Evolutionary conservation across 768 basidiomycete species (phyloP).

Genomic region (Steccherinum ochraceum): DNA sequence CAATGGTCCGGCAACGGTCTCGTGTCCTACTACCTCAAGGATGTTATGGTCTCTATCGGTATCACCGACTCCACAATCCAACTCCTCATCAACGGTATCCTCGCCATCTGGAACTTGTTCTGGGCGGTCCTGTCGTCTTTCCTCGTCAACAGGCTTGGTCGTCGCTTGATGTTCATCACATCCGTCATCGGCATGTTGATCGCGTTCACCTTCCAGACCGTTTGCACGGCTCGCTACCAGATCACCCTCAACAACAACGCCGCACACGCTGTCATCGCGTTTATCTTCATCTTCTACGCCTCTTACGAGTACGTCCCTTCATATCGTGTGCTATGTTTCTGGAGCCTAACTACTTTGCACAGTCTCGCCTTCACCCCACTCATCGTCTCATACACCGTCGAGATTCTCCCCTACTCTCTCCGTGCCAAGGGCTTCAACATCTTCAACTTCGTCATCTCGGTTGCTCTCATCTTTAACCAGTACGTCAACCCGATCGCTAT

Average conservation of each 20-base stretch:
- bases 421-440: slow-evolving; percentile 85
- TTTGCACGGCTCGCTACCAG: slow-evolving; percentile 53
- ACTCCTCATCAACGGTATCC: slow-evolving; percentile 78
- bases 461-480: slow-evolving; percentile 85
- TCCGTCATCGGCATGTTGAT: slow-evolving; percentile 55
- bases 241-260: slow-evolving; percentile 35
- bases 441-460: slow-evolving; percentile 73
- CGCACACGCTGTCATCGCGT: slow-evolving; percentile 69
- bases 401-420: slow-evolving; percentile 77
- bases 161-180: slow-evolving; percentile 63
- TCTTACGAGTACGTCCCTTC: slow-evolving; percentile 54
- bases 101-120: slow-evolving; percentile 75
- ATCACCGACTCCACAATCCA: slow-evolving; percentile 55
- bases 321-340: neutral
- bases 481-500: slow-evolving; percentile 83
- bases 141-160: slow-evolving; percentile 60
- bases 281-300: slow-evolving; percentile 81
- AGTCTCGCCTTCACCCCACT: slow-evolving; percentile 81
- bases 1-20: slow-evolving; percentile 86
- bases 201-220: slow-evolving; percentile 64
- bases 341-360: slow-evolving; percentile 6
- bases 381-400: slow-evolving; percentile 81
- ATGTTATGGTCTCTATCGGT: slow-evolving; percentile 63
- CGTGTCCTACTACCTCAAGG: slow-evolving; percentile 76
- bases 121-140: slow-evolving; percentile 55